Evolutionary conservation across 129 eudicot genomes (phyloP), one percentile per base, ranked within the genome.

Genomic region (Chrysanthemum makinoi): DNA sequence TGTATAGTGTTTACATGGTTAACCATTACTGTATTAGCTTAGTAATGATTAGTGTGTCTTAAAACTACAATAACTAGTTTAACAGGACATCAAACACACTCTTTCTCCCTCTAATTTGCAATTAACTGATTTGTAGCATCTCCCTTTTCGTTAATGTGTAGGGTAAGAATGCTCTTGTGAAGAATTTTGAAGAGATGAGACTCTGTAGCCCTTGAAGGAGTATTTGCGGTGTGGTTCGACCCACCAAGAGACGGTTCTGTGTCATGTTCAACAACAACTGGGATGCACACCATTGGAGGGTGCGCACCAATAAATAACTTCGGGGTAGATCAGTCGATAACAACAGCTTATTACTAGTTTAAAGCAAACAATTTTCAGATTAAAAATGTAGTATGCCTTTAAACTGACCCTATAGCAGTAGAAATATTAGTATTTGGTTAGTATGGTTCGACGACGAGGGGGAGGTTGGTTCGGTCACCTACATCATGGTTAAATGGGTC

Each of bases 221-320:
- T 78, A 46, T 8, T 15, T 78, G 68, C 77, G 4, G 82, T 78
- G 65, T 70, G 77, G 72, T 78, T 78, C 10, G 68, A 78, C 9
- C 82, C 82, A 0, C 47, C 82, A 6, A 58, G 77, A 44, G 82
- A 71, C 20, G 82, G 82, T 6, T 16, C 30, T 5, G 0, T 5
- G 3, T 22, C 19, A 17, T 43, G 64, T 1, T 26, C 74, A 4
- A 22, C 61, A 2, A 12, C 35, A 4, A 18, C 14, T 57, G 65
- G 46, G 61, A 77, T 77, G 81, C 72, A 52, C 55, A 56, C 60
- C 10, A 65, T 71, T 47, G 81, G 81, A 14, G 12, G 4, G 68
- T 66, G 30, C 0, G 0, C 3, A n/a, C 2, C n/a, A 10, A 48
- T 8, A 15, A 33, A 20, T 14, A 30, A 72, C 2, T 0, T 30